Percentiles rank a stretch among this genome's conserved stretches.
These are phyloP conservation scores for Xylariaceae sp. DNA, from an alignment of 2,329 filamentous ascomycete genomes.

Conservation along the genomic window DNA sequence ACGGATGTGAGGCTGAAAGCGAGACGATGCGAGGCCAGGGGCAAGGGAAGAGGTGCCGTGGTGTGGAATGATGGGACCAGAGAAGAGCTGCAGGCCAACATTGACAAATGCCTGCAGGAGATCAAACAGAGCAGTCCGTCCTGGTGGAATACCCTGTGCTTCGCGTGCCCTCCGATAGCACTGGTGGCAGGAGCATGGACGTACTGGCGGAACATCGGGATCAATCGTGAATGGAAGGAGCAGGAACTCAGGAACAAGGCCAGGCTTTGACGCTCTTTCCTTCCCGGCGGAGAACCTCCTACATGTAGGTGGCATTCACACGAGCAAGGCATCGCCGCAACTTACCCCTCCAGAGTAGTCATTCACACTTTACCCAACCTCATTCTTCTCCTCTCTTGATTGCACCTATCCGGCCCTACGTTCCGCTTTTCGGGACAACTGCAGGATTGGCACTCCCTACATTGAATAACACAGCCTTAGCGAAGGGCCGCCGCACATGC, in stretches of 20 bases:
- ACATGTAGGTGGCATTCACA: no score
- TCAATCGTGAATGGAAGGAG: constrained; percentile 69
- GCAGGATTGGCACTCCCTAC: no score
- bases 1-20: constrained; percentile 84
- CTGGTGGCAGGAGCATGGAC: constrained; percentile 66
- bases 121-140: constrained; percentile 63
- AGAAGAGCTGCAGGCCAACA: constrained; percentile 65
- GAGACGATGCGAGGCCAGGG: constrained; percentile 65
- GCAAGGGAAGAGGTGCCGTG: constrained; percentile 67
- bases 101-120: constrained; percentile 63
- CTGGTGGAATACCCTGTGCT: constrained; percentile 79
- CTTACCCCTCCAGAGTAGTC: no score
- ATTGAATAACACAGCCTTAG: no score
- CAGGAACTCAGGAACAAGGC: constrained; percentile 49
- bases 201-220: constrained; percentile 67
- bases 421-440: no score
- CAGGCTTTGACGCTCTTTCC: constrained; percentile 34
- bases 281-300: not conserved
- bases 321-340: no score
- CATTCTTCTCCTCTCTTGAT: no score
- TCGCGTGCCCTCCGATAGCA: constrained; percentile 73
- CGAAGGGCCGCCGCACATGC: no score
- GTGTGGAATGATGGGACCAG: constrained; percentile 85
- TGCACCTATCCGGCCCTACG: no score
- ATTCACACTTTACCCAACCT: no score